Base-by-base conservation (phyloP, 2,329 filamentous ascomycete genomes). In the Penicillium sp. region DNA sequence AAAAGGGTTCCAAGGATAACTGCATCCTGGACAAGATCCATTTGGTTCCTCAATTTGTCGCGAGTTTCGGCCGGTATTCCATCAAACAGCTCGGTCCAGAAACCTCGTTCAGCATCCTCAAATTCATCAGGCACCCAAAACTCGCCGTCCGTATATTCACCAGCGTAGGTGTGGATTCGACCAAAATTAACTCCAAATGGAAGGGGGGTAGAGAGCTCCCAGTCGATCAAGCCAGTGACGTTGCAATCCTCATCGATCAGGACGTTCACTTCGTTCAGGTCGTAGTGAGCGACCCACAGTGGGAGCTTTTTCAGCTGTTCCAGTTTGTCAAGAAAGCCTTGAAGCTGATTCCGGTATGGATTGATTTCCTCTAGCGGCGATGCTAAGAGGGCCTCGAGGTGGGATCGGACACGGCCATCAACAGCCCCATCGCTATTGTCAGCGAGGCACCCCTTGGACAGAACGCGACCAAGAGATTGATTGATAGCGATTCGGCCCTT, bases 21-120 rank as follows among this genome's bases (percentile, higher is more conserved):
- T 15, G 47, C 53, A 36, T 63, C 54, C 43, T 65, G 59, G 19
- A 63, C 51, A 23, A 61, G 45, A 14, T 45, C 39, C 26, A 67
- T 54, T 13, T 59, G 54, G 34, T 60, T 58, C 33, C 63, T 58
- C 26, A 70, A 44, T 56, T 63, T 9, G 13, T 33, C 11, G 17
- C 26, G 27, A 36, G 29, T 28, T 21, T 36, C 33, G 16, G 17
- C 20, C n/a, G 33, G 33, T 28, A 41, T 41, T 18, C 21, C 28
- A 27, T 28, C 8, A 32, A 41, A 36, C 20, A 41, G 27, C 15
- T 20, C 39, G 8, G 36, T 32, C 39, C 28, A 36, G 13, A 41
- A 36, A 10, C 20, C 33, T 26, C 33, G n/a, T 36, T 41, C 39
- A 27, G 27, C 39, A 19, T 36, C 39, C 6, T 36, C 33, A 28